phyloP scores from a whole-genome alignment of 805 yeast species.

The Candida peoriensis region DNA sequence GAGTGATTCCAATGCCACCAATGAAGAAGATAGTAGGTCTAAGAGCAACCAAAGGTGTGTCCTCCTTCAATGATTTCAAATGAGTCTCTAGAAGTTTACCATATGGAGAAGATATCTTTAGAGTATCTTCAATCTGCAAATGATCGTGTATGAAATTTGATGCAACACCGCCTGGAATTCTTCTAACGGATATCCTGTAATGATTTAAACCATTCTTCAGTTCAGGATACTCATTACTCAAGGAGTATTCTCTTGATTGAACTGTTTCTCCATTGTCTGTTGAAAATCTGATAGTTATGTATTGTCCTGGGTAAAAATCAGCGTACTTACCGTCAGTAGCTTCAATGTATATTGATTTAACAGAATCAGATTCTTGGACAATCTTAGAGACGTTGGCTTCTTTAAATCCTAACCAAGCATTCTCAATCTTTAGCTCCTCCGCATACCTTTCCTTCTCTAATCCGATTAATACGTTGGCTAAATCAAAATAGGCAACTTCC shows the following conservation, averaged over 20 bases:
- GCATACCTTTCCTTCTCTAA: slow-evolving; percentile 47
- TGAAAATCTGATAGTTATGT: slow-evolving; percentile 31
- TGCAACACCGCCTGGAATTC: slow-evolving; percentile 41
- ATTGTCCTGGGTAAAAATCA: slow-evolving; percentile 34
- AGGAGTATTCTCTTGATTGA: slow-evolving; percentile 55
- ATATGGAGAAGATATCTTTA: slow-evolving; percentile 53
- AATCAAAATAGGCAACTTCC: slow-evolving; percentile 57
- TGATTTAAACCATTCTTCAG: slow-evolving; percentile 21
- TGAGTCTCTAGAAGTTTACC: slow-evolving; percentile 42
- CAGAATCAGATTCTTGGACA: slow-evolving; percentile 39
- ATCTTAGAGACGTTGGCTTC: slow-evolving; percentile 41
- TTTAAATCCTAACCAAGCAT: slow-evolving; percentile 59
- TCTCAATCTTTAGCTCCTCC: slow-evolving; percentile 22
- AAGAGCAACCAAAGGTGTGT: slow-evolving; percentile 14
- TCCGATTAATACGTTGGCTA: slow-evolving; percentile 56
- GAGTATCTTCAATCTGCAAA: slow-evolving; percentile 41
- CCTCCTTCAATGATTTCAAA: slow-evolving; percentile 17
- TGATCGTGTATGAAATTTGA: slow-evolving; percentile 46
- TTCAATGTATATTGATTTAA: slow-evolving; percentile 46
- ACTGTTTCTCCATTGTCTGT: slow-evolving; percentile 34
- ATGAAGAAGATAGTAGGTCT: slow-evolving; percentile 39
- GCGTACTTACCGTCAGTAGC: slow-evolving; percentile 38
- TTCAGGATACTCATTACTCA: slow-evolving; percentile 35
- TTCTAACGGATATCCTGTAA: slow-evolving; percentile 55
- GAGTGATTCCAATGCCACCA: slow-evolving; percentile 70